Evolutionary conservation across 108 stramenopile genomes (phyloP).

Genomic region (Seminavis robusta): DNA sequence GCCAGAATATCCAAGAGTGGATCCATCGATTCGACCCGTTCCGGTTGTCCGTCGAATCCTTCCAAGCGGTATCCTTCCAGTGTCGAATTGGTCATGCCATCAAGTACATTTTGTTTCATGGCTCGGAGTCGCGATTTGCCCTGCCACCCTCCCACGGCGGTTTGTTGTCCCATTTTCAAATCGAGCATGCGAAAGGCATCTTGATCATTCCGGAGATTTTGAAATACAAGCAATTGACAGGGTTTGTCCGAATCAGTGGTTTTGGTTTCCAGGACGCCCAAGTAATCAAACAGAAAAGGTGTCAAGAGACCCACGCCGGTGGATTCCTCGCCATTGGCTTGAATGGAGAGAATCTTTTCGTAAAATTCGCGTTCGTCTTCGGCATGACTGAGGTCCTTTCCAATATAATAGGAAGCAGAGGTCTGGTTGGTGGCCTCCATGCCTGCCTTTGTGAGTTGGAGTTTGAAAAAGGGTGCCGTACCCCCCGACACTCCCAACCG

Average conservation of each 20-base stretch:
- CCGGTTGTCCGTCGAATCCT: conserved; percentile 11
- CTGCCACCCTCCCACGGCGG: conserved; percentile 8
- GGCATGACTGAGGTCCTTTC: conserved; percentile 13
- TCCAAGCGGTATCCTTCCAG: conserved; percentile 5
- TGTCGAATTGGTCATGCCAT: conserved; percentile 6
- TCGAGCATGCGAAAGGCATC: conserved; percentile 9
- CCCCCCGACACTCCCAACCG: conserved; percentile 8
- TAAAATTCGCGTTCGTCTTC: conserved; percentile 16
- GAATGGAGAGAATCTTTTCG: conserved; percentile 4
- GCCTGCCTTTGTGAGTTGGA: background rate
- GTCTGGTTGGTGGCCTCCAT: background rate
- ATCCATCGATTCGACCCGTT: conserved; percentile 8
- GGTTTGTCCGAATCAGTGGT: background rate
- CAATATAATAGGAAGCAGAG: conserved; percentile 1
- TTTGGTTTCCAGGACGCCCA: conserved; percentile 7
- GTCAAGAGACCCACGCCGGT: background rate
- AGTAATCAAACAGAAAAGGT: conserved; percentile 9
- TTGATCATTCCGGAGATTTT: conserved; percentile 3
- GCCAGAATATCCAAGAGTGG: conserved; percentile 5
- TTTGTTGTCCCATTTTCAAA: conserved; percentile 9
- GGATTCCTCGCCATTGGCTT: background rate
- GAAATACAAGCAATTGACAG: conserved; percentile 4
- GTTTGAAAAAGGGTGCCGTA: conserved; percentile 12
- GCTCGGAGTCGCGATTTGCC: conserved; percentile 3
- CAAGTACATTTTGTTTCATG: conserved; percentile 1